Conservation (phyloP, 2,329 filamentous ascomycete species). For the Paracoccidioides lutzii region DNA sequence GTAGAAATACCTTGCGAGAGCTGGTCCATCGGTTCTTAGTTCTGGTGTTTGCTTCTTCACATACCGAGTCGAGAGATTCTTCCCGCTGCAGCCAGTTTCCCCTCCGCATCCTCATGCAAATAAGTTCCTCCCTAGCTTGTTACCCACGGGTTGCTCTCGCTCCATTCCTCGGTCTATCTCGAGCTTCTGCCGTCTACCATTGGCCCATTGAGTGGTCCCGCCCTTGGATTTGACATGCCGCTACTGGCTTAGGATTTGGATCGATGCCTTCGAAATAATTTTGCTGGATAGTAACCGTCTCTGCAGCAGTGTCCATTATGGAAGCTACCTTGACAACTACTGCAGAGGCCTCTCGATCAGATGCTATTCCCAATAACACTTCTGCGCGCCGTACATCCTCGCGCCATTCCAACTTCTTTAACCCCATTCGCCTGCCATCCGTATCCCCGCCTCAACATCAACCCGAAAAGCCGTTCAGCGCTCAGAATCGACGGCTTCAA, state of each 20-base stretch:
- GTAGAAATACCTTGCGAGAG: too few relatives aligned
- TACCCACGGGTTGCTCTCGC: neutral
- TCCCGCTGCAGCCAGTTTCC: too few relatives aligned
- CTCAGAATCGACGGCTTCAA: constrained; percentile 18
- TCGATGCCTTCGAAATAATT: neutral
- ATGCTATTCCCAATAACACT: neutral
- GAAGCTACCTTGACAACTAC: neutral
- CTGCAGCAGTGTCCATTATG: neutral
- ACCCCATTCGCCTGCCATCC: constrained; percentile 9
- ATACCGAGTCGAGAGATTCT: too few relatives aligned
- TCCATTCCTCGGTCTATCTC: constrained; percentile 4
- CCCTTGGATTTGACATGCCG: neutral
- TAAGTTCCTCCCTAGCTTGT: neutral
- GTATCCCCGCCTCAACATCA: constrained; percentile 8
- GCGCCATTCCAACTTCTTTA: constrained; percentile 4
- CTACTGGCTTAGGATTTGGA: neutral
- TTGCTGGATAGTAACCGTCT: neutral
- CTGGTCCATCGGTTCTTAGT: too few relatives aligned
- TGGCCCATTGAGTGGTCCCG: constrained; percentile 4
- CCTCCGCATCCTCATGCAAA: neutral
- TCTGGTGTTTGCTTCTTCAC: too few relatives aligned
- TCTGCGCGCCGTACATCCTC: constrained; percentile 1
- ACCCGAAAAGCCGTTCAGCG: constrained; percentile 13
- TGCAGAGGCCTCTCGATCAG: neutral
- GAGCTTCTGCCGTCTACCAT: neutral